A percentile compares a stretch with the other conserved stretches of the same genome.
Evolutionary conservation across 257 asterid species (phyloP).

Genomic region (Capsicum chinense): DNA sequence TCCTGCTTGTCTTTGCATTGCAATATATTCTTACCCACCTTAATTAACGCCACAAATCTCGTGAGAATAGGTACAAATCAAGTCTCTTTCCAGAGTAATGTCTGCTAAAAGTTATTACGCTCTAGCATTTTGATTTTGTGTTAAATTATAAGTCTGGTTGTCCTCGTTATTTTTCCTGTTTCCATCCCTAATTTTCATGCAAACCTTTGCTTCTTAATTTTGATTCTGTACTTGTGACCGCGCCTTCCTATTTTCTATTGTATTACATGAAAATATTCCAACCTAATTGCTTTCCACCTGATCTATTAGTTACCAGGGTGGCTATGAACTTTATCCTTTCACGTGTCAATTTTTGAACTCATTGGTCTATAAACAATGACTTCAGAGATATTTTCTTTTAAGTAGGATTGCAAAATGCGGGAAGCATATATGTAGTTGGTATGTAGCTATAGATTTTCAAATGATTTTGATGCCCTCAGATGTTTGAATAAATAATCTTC

Average conservation of each 20-base stretch:
- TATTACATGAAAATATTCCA: not conserved
- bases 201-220: not conserved
- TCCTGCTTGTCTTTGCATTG: not conserved
- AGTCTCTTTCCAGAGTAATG: not conserved
- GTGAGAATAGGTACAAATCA: not conserved
- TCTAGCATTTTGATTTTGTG: not conserved
- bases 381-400: not conserved
- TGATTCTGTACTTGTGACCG: not conserved
- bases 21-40: slow-evolving; percentile 1
- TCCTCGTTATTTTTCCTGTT: not conserved
- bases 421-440: slow-evolving; percentile 20
- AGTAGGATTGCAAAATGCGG: slow-evolving; percentile 16
- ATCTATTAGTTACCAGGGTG: not conserved
- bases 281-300: slow-evolving; percentile 8
- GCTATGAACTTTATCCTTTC: not conserved
- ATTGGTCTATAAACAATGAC: not conserved
- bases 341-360: not conserved
- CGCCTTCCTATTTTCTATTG: not conserved
- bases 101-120: slow-evolving; percentile 15
- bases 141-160: slow-evolving; percentile 6
- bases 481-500: not conserved
- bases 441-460: slow-evolving; percentile 9
- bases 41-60: not conserved
- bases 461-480: not conserved
- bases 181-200: slow-evolving; percentile 23